These are phyloP conservation scores for Zoysia japonica DNA, from an alignment of 176 grass and related monocot genomes.

Conservation along the genomic window DNA sequence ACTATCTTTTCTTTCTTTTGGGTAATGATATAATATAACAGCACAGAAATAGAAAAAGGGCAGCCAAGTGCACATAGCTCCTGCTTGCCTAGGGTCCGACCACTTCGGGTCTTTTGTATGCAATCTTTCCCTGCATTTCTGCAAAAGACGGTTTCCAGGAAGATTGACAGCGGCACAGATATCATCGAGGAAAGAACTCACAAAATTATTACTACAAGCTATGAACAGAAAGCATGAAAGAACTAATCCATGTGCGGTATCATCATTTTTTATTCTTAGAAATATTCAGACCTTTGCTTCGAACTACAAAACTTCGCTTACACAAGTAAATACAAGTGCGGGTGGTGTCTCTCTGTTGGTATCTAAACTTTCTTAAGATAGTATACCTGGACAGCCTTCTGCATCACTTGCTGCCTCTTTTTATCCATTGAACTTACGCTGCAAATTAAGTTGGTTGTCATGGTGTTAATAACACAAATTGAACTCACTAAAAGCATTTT, in stretches of 20 bases:
- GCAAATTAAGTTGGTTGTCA: slow-evolving; percentile 14
- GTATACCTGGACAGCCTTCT: slow-evolving; percentile 53
- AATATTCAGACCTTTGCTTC: not conserved
- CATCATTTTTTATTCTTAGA: not conserved
- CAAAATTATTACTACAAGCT: not conserved
- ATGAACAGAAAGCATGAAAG: slow-evolving; percentile 1
- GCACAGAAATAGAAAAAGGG: too few relatives aligned
- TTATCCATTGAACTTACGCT: slow-evolving; percentile 54
- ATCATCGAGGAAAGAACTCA: not conserved
- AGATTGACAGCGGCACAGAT: too few relatives aligned
- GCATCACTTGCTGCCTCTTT: slow-evolving; percentile 56
- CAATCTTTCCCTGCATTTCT: too few relatives aligned
- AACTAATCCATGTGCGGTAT: not conserved
- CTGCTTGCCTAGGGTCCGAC: too few relatives aligned
- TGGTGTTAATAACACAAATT: slow-evolving; percentile 6
- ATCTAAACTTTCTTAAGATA: slow-evolving; percentile 10
- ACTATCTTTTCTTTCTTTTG: not conserved
- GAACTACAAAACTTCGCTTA: not conserved
- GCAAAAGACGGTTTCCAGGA: too few relatives aligned
- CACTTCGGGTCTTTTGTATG: too few relatives aligned
- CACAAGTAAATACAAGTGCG: not conserved
- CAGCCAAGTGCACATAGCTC: too few relatives aligned
- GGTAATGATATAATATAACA: not conserved
- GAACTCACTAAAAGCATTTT: not conserved
- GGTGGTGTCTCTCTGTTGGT: not conserved